Evolutionary conservation across 495 filamentous ascomycete genomes (phyloP), one percentile per base, ranked within the genome.

Genomic region (Terfezia claveryi): DNA sequence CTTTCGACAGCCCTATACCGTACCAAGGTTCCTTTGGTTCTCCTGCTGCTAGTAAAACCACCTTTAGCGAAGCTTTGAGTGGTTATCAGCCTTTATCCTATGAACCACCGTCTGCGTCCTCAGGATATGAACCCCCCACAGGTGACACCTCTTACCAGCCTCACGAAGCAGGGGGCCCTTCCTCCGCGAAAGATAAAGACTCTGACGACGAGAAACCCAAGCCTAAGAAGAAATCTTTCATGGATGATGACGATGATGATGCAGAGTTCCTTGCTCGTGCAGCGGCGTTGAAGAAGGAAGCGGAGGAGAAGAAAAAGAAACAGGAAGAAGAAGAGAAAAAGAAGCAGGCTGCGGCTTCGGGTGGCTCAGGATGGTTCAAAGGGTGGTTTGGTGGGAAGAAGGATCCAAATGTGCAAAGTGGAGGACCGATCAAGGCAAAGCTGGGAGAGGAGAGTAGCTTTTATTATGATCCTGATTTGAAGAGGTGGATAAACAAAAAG

Each of bases 401-500:
- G 68, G 55, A 57, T 52, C 36, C 63, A 6, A 56, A 66, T 10
- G 64, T 68, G 36, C 66, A 61, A 36, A 79, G 80, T 57, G 77
- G 78, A 46, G 77, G 78, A 46, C 87, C 91, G 49, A 89, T 95
- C 69, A 79, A 76, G 62, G 92, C 92, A 52, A 96, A 99, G 64
- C 79, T 99, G 32, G 92, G 92, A 56, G 92, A 99, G 67, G 82
- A 89, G 61, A 91, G 75, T 63, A 83, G 78, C 10, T 96, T 99
- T 69, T 82, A 87, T 59, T 99, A 89, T 59, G 92, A 99, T 67
- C 80, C 84, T 4, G 84, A 94, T 20, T 74, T 94, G 54, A 92
- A 92, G 73, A 85, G 89, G 64, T 99, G 92, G 92, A 77, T 99
- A 68, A 94, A 99, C 68, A 94, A 95, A 72, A 95, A 95, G 65